phyloP scores from a whole-genome alignment of 83 land plant genomes.

The Diphasiastrum complanatum region DNA sequence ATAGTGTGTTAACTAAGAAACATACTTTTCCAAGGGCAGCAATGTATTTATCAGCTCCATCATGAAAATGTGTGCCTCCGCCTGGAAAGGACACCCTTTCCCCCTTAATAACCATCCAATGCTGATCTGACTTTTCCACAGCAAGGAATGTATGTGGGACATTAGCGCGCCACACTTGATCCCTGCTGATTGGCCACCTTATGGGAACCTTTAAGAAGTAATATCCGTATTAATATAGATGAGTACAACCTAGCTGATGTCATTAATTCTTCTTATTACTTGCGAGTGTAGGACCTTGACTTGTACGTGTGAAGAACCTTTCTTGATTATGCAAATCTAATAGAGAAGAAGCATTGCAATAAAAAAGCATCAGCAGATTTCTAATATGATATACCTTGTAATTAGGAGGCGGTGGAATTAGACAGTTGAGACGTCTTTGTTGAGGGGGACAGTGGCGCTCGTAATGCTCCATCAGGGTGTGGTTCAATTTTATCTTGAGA shows the following conservation, averaged over 20 bases:
- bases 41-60: slow-evolving; percentile 96
- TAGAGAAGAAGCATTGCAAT: background rate
- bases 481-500: slow-evolving; percentile 34
- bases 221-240: no score
- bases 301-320: no score
- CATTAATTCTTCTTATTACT: no score
- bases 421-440: slow-evolving; percentile 29
- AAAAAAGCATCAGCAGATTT: background rate
- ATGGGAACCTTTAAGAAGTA: slow-evolving; percentile 81
- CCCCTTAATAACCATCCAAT: slow-evolving; percentile 89
- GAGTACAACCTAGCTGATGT: no score
- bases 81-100: slow-evolving; percentile 93
- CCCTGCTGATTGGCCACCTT: slow-evolving; percentile 88
- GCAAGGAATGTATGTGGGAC: slow-evolving; percentile 95
- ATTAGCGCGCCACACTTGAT: slow-evolving; percentile 94
- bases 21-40: slow-evolving; percentile 64
- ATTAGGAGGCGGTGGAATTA: slow-evolving; percentile 38
- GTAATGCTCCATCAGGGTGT: slow-evolving; percentile 41
- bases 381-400: slow-evolving; percentile 24
- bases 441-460: slow-evolving; percentile 44
- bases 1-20: no score
- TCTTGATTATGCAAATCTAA: no score
- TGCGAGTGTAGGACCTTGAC: no score
- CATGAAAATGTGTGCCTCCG: slow-evolving; percentile 92
- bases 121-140: slow-evolving; percentile 80